Conservation (phyloP, 2,329 filamentous ascomycete genomes). For the Alternaria ventricosa region DNA sequence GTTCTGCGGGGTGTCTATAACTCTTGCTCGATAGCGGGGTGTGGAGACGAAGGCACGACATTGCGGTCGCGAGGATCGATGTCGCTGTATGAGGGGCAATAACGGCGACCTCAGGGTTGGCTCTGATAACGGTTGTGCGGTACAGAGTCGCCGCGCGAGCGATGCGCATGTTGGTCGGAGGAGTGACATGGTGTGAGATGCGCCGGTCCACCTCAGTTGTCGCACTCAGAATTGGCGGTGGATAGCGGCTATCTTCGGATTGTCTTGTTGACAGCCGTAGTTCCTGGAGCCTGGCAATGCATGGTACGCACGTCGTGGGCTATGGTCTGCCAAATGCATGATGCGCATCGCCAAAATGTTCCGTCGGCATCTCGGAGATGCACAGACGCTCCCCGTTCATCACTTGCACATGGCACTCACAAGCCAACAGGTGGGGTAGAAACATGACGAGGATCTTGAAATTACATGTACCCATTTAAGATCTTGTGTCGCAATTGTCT, state of each 20-base stretch:
- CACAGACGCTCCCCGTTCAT: neutral
- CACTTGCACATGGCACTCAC: neutral
- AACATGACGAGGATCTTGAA: too few species aligned
- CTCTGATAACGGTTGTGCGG: constrained; percentile 22
- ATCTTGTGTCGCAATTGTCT: too few species aligned
- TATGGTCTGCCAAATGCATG: neutral
- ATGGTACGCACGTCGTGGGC: constrained; percentile 9
- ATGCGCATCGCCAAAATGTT: constrained; percentile 9
- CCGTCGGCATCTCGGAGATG: constrained; percentile 5
- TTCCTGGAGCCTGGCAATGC: constrained; percentile 5
- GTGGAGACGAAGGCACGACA: constrained; percentile 35
- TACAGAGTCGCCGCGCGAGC: constrained; percentile 39
- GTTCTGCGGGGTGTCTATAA: constrained; percentile 33
- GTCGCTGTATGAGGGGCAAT: constrained; percentile 27
- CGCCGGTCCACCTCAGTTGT: constrained; percentile 7
- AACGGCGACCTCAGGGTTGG: constrained; percentile 25
- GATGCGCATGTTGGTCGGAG: constrained; percentile 36
- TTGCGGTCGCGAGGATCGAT: constrained; percentile 17
- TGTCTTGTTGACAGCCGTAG: neutral
- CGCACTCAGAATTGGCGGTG: neutral
- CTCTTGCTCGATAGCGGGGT: constrained; percentile 30
- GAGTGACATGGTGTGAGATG: constrained; percentile 35
- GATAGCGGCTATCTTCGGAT: neutral
- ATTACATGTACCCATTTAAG: too few species aligned
- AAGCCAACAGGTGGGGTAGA: neutral